A percentile compares a stretch with the other conserved stretches of the same genome.
phyloP scores from a whole-genome alignment of 2,329 filamentous ascomycete genomes.

The Hortaea werneckii region DNA sequence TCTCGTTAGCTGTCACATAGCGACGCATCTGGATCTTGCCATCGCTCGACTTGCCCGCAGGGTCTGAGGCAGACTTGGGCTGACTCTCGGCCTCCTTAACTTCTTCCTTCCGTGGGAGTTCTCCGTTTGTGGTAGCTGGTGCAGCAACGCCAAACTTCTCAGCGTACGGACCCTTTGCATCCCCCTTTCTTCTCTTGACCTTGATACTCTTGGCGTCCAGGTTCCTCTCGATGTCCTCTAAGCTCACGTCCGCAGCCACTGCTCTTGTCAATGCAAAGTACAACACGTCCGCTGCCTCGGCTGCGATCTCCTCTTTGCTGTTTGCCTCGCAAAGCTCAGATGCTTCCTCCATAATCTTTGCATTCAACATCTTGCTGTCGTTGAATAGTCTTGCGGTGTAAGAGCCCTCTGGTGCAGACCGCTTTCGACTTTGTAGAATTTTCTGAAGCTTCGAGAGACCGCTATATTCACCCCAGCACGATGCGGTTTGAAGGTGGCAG shows the following conservation, averaged over 20 bases:
- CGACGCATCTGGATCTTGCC: conserved; percentile 73
- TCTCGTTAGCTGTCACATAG: conserved; percentile 57
- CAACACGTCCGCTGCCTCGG: conserved; percentile 88
- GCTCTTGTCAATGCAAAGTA: conserved; percentile 95
- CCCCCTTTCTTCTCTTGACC: conserved; percentile 83
- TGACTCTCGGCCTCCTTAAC: conserved; percentile 44
- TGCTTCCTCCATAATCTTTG: conserved; percentile 98
- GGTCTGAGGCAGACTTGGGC: conserved; percentile 43
- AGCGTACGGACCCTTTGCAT: conserved; percentile 89
- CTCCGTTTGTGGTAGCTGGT: conserved; percentile 11
- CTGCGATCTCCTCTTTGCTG: conserved; percentile 73
- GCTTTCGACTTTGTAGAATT: conserved; percentile 71
- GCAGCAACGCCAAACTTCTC: conserved; percentile 61
- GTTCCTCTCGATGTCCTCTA: conserved; percentile 85
- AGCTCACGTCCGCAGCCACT: conserved; percentile 67
- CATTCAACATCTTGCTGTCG: conserved; percentile 76
- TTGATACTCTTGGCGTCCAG: conserved; percentile 92
- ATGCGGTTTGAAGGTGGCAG: conserved; percentile 85
- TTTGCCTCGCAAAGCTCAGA: conserved; percentile 86
- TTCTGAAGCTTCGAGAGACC: conserved; percentile 80
- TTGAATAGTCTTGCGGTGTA: conserved; percentile 91
- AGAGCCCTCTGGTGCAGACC: conserved; percentile 74
- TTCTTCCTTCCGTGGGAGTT: conserved; percentile 27
- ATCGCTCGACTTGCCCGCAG: conserved; percentile 35
- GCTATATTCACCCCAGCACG: conserved; percentile 78